Evolutionary conservation across 2,329 filamentous ascomycete species (phyloP).

Genomic region (Periconia macrospinosa): DNA sequence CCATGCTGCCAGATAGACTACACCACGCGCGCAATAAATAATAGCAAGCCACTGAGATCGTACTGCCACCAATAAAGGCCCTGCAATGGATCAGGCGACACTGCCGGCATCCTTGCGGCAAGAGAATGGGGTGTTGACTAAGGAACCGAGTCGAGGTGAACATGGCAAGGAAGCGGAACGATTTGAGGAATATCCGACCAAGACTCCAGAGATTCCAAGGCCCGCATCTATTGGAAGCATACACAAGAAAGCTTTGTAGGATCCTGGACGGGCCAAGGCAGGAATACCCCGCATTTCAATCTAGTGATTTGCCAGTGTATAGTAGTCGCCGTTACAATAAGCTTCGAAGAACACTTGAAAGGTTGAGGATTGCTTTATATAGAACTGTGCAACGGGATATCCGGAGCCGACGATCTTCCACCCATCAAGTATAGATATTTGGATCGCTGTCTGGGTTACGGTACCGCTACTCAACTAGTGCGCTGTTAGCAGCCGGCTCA

Average conservation of each 20-base stretch:
- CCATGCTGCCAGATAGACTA: neutral
- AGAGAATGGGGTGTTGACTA: no score
- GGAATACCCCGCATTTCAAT: neutral
- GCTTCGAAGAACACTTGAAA: neutral
- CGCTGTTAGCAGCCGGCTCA: neutral
- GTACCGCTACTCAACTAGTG: neutral
- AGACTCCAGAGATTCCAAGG: neutral
- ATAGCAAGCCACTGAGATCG: neutral
- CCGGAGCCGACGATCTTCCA: neutral
- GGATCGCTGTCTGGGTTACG: neutral
- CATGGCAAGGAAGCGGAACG: neutral
- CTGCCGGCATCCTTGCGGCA: neutral
- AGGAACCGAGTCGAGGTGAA: neutral
- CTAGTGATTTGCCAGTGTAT: neutral
- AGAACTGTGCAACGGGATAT: neutral
- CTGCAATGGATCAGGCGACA: neutral
- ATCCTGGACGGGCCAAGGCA: neutral
- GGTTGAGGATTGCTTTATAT: neutral
- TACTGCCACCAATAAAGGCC: neutral
- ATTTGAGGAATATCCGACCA: neutral
- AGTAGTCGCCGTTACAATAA: neutral
- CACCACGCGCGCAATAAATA: neutral
- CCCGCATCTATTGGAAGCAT: neutral
- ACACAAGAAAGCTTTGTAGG: no score
- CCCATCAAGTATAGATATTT: neutral